Percentiles rank a stretch among this genome's conserved stretches.
These are phyloP conservation scores for Kwoniella shandongensis DNA, from an alignment of 768 basidiomycete species.

Conservation along the genomic window DNA sequence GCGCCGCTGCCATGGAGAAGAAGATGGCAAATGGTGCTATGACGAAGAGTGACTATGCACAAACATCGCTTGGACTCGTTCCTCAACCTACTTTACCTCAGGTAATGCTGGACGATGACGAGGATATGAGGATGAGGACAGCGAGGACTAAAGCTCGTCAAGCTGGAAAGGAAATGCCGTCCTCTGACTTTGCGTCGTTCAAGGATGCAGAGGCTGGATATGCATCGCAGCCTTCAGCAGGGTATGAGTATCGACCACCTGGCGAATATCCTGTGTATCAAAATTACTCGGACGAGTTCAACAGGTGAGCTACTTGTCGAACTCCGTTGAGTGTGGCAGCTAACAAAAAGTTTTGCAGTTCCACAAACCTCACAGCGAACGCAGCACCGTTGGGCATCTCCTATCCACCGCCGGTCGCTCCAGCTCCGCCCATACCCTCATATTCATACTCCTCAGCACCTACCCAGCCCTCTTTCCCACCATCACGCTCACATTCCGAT, in stretches of 20 bases:
- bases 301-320: slow-evolving; percentile 26
- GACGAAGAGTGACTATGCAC: no score
- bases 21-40: slow-evolving; percentile 90
- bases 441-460: slow-evolving; percentile 1
- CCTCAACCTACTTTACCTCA: slow-evolving; percentile 95
- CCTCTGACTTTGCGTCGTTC: not conserved
- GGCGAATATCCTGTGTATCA: slow-evolving; percentile 8
- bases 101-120: slow-evolving; percentile 76
- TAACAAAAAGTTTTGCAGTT: slow-evolving; percentile 15
- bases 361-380: slow-evolving; percentile 31
- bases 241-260: slow-evolving; percentile 19
- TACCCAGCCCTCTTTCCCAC: slow-evolving; percentile 7
- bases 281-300: slow-evolving; percentile 27
- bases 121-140: slow-evolving; percentile 37
- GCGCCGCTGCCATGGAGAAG: slow-evolving; percentile 76
- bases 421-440: not conserved
- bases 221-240: not conserved
- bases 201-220: not conserved
- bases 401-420: slow-evolving; percentile 36
- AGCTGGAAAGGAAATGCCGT: slow-evolving; percentile 1
- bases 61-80: slow-evolving; percentile 62
- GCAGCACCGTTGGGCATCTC: slow-evolving; percentile 44
- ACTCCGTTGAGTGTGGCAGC: not conserved
- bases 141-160: slow-evolving; percentile 9
- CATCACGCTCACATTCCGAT: slow-evolving; percentile 5